Conservation (phyloP, 257 asterid species). For the Eucommia ulmoides region DNA sequence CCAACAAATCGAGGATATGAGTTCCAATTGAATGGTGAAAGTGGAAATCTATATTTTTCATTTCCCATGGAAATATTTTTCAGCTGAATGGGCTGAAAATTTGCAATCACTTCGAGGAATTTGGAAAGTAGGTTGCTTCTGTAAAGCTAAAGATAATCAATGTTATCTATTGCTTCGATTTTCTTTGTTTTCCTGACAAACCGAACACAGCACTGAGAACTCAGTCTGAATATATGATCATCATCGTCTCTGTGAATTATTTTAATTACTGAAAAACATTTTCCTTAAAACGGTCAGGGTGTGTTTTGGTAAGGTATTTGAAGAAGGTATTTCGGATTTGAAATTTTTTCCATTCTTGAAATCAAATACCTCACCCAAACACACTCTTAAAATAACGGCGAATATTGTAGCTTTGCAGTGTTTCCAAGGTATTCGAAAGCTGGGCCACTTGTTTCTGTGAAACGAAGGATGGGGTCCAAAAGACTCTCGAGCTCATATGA, state of each 20-base stretch:
- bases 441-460: slow-evolving; percentile 11
- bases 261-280: neutral
- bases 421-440: slow-evolving; percentile 18
- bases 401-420: slow-evolving; percentile 24
- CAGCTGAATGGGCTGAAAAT: no score
- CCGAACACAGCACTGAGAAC: no score
- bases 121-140: no score
- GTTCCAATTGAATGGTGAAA: no score
- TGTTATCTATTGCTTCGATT: no score
- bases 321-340: neutral
- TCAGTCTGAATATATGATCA: neutral
- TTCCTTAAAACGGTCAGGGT: neutral
- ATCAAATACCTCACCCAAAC: neutral
- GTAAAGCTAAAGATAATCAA: no score
- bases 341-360: neutral
- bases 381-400: neutral
- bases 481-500: slow-evolving; percentile 5
- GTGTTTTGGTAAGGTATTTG: neutral
- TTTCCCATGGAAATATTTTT: no score
- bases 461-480: slow-evolving; percentile 37
- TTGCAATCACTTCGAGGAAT: no score
- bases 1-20: no score
- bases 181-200: no score
- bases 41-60: no score
- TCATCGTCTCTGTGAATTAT: neutral